Evolutionary conservation across 2,329 filamentous ascomycete species (phyloP).

Genomic region (Pseudogymnoascus sp.): DNA sequence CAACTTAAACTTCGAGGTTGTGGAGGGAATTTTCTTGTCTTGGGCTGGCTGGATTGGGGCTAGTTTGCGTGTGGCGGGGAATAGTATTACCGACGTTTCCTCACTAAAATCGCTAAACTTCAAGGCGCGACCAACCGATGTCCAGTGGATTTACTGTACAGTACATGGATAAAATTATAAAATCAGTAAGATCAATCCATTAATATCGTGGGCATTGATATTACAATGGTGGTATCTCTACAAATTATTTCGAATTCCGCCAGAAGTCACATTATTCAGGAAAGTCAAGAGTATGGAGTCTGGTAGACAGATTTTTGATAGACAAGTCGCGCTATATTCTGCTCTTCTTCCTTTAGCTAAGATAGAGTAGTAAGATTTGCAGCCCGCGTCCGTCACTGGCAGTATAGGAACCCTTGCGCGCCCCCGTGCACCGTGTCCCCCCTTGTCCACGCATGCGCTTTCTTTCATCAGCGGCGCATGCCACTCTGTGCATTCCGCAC

Average conservation of each 20-base stretch:
- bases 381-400: constrained; percentile 4
- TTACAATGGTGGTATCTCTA: background rate
- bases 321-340: constrained; percentile 7
- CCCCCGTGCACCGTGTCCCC: constrained; percentile 3
- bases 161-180: background rate
- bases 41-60: constrained; percentile 11
- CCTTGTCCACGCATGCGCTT: background rate
- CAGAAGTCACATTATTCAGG: background rate
- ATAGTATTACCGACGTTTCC: background rate
- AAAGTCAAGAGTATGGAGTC: background rate
- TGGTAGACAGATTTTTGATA: constrained; percentile 5
- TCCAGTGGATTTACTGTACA: background rate
- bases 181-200: too few species aligned
- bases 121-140: background rate
- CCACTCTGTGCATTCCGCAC: constrained; percentile 2
- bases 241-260: background rate
- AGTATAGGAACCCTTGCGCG: background rate
- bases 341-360: constrained; percentile 7
- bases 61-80: constrained; percentile 1
- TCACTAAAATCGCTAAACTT: constrained; percentile 2
- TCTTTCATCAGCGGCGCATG: background rate
- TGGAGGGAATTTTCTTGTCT: constrained; percentile 12
- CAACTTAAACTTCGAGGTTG: constrained; percentile 2
- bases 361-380: constrained; percentile 2
- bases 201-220: background rate